These are phyloP conservation scores for Hyaloscypha hepaticicola DNA, from an alignment of 495 filamentous ascomycete genomes.

Conservation along the genomic window DNA sequence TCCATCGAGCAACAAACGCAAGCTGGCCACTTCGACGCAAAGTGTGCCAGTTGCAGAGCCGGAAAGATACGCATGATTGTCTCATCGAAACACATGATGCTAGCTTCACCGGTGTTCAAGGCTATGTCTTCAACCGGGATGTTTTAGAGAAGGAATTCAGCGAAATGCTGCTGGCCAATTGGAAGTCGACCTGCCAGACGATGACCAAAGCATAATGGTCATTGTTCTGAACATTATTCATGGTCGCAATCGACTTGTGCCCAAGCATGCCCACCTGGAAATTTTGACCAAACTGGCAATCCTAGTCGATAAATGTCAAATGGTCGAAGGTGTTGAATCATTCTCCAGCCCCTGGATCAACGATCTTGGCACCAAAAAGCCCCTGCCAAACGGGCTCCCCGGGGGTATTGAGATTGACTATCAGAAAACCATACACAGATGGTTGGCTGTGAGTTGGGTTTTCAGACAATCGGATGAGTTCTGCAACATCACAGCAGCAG, in stretches of 20 bases:
- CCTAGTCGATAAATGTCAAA: slow-evolving; percentile 51
- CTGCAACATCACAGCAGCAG: not conserved
- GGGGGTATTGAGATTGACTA: not conserved
- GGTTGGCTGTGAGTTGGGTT: not conserved
- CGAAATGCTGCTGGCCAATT: slow-evolving; percentile 2
- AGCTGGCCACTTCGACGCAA: not conserved
- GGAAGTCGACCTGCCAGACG: slow-evolving; percentile 5
- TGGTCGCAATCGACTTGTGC: slow-evolving; percentile 41
- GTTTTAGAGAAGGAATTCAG: slow-evolving; percentile 20
- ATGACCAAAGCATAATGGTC: slow-evolving; percentile 41
- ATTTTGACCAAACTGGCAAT: slow-evolving; percentile 50
- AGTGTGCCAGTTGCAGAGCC: not conserved
- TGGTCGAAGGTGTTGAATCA: slow-evolving; percentile 41
- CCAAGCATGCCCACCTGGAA: slow-evolving; percentile 39
- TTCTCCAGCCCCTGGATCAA: slow-evolving; percentile 46
- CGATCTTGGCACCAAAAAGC: not conserved
- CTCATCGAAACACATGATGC: slow-evolving; percentile 50
- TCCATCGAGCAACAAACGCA: not conserved
- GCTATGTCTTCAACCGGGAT: slow-evolving; percentile 10
- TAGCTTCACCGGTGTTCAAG: slow-evolving; percentile 46
- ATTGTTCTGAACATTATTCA: slow-evolving; percentile 54
- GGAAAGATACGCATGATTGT: slow-evolving; percentile 35
- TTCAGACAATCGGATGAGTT: not conserved
- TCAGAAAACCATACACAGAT: not conserved
- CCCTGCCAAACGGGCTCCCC: not conserved